Base-by-base conservation (phyloP, 495 filamentous ascomycete genomes). In the Xylaria sp. region DNA sequence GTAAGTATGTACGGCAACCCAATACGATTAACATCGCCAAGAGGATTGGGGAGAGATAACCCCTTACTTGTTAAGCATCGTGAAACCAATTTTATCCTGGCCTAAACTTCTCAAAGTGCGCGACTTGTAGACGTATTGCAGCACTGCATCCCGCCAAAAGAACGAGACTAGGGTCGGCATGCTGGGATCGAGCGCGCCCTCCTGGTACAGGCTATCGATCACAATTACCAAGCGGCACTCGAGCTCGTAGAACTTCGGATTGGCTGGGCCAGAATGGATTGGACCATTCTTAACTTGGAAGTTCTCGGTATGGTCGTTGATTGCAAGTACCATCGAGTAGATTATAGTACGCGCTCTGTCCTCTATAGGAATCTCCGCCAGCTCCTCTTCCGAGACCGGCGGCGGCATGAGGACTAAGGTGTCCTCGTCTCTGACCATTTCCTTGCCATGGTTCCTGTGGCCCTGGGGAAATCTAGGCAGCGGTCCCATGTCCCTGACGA, bases 391-490 rank as follows among this genome's bases (percentile, higher is more conserved):
- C 17, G 29, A 7, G 0, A 0, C 0, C 1, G 3, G 5, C n/a
- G 24, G 24, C 40, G 3, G 19, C 48, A 33, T n/a, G 26, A 62
- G 29, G 6, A 69, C 29, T 5, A 40, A 0, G 8, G 33, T 43
- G 14, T 69, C 55, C 24, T 5, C 3, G 2, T 53, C 67, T 58
- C 53, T 9, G 17, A 69, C 15, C n/a, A 1, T 52, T 19, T 69
- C 53, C 14, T 19, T 33, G 3, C 57, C 67, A 3, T 52, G 44
- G 0, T 26, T 12, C 12, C 46, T 2, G 44, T 62, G 31, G 11
- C 15, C 43, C 40, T 69, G 29, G 1, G 67, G 67, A 40, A 61
- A 46, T 33, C 11, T 37, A 29, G 43, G 31, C n/a, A 69, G 33
- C 11, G 31, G 57, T 12, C 53, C 57, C 19, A 52, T 0, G 17